phyloP scores from a whole-genome alignment of 345 rosid genomes.

The Citrus inodora region DNA sequence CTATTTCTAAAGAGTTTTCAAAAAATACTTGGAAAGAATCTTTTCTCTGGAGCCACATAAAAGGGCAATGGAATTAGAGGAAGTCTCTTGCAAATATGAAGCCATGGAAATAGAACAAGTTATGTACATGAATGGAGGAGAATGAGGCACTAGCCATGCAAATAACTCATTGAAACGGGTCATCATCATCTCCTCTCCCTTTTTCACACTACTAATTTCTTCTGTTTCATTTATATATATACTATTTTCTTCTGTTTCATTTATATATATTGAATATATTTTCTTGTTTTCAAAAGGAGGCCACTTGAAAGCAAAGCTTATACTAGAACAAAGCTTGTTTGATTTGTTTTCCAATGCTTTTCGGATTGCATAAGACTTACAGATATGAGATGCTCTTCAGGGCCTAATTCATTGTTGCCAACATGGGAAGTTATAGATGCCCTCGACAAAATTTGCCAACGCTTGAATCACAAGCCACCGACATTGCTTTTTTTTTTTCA shows the following conservation, averaged over 20 bases:
- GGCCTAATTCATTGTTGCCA: constrained; percentile 5
- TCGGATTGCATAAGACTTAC: constrained; percentile 2
- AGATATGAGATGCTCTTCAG: constrained; percentile 2
- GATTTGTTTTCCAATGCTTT: neutral
- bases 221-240: too few relatives aligned
- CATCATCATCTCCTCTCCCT: neutral
- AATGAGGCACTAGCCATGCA: constrained; percentile 9
- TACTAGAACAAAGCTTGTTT: neutral
- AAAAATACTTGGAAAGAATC: too few relatives aligned
- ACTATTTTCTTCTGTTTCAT: neutral
- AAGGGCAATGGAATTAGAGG: too few relatives aligned
- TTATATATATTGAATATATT: neutral
- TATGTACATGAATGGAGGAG: constrained; percentile 15
- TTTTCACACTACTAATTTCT: neutral
- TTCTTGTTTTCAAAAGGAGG: neutral
- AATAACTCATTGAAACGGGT: constrained; percentile 14
- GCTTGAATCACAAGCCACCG: neutral
- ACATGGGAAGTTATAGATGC: neutral
- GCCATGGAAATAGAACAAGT: neutral
- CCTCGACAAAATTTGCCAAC: neutral
- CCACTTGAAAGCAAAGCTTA: neutral
- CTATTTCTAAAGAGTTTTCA: too few relatives aligned
- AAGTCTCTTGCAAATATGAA: too few relatives aligned
- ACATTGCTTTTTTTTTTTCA: neutral
- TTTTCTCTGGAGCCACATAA: too few relatives aligned